Conservation (phyloP, 2,329 filamentous ascomycete species). For the Didymella sp. region DNA sequence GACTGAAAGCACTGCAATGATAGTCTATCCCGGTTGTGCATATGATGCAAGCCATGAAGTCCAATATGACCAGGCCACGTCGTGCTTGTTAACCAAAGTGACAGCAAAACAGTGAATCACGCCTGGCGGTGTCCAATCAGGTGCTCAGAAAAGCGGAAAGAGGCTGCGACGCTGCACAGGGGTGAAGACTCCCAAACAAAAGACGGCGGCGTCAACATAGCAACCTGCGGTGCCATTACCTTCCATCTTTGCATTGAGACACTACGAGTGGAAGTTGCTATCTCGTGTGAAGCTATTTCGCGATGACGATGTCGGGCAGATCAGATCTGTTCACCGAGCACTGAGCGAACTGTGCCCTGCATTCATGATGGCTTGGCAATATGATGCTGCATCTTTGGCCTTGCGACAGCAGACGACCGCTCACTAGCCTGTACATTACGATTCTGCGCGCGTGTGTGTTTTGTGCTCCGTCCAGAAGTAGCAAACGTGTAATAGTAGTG, state of each 20-base stretch:
- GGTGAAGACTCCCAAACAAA: not conserved
- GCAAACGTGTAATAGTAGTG: constrained; percentile 13
- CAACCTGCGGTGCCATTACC: not conserved
- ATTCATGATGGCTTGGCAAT: constrained; percentile 14
- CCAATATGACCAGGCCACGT: constrained; percentile 6
- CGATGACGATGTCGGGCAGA: constrained; percentile 17
- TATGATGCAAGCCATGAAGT: not conserved
- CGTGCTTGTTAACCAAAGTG: not conserved
- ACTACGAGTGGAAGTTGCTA: not conserved
- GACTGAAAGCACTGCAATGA: not conserved
- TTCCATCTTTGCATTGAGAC: not conserved
- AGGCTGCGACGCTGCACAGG: not conserved
- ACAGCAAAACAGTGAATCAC: constrained; percentile 12
- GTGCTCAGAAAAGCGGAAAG: constrained; percentile 6
- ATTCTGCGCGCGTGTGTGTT: constrained; percentile 11
- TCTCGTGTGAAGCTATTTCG: not conserved
- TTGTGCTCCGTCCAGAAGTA: constrained; percentile 12
- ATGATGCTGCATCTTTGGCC: constrained; percentile 14
- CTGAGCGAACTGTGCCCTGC: constrained; percentile 27
- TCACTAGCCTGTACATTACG: constrained; percentile 12
- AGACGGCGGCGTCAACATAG: not conserved
- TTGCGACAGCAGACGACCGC: constrained; percentile 8
- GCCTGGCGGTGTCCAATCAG: constrained; percentile 15
- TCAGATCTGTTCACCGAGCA: constrained; percentile 19
- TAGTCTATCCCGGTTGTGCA: not conserved